Evolutionary conservation across 768 basidiomycete species (phyloP), one percentile per base, ranked within the genome.

Genomic region (Phylloporus arenicola): DNA sequence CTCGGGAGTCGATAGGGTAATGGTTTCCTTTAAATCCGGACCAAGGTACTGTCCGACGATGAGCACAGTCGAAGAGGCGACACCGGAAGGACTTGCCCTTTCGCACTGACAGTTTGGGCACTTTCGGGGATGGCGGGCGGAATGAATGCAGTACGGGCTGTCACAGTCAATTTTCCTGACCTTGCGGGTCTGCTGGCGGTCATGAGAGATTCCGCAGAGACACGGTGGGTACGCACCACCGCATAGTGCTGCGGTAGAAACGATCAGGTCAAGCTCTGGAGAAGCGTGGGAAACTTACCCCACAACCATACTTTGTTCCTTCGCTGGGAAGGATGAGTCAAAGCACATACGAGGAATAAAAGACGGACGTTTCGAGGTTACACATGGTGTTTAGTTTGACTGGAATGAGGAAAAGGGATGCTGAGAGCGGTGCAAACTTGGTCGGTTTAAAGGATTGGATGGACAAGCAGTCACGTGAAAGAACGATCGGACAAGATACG

Each of bases 301-400:
- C 87, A 65, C 88, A 90, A 62, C 83, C 85, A 62, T 82, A 74
- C 71, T 82, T 81, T 54, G 78, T 82, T 56, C 84, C 87, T 76
- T 86, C 83, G 60, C 86, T 88, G 71, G 34, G 41, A 57, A 54
- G 53, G 50, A 51, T 65, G 56, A 59, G 62, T 69, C 45, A 67
- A 19, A 3, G 38, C 33, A 14, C 2, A 22, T 19, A 5, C 19
- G 16, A 2, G 13, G 3, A 7, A 24, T 51, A 40, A 60, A 48
- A 52, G 44, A 50, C 43, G 45, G 53, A 65, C 78, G 81, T 81
- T 60, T 75, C 72, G 38, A 79, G 74, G 56, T 76, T 77, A 68
- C 80, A 81, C 80, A 82, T 82, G 55, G 46, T 35, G 13, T 27
- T 27, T 27, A 3, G 17, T 35, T 13, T 4, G 38, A 6, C 20